phyloP scores from a whole-genome alignment of 768 basidiomycete genomes.

The Boletus reticuloceps region DNA sequence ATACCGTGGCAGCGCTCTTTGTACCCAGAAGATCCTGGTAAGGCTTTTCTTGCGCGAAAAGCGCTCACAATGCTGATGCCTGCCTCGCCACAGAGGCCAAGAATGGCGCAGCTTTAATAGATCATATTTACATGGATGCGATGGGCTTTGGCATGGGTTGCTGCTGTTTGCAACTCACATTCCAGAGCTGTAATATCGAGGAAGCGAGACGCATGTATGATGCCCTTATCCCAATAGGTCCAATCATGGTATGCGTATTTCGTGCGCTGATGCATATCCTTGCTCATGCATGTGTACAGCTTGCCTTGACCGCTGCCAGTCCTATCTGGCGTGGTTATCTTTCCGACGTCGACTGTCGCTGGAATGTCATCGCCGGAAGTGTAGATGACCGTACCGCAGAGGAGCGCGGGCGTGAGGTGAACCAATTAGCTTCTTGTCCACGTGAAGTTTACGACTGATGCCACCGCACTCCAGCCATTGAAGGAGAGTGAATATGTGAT shows the following conservation, averaged over 20 bases:
- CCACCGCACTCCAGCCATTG: slow-evolving; percentile 54
- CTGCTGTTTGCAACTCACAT: slow-evolving; percentile 95
- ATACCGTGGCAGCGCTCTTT: slow-evolving; percentile 84
- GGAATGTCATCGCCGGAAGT: slow-evolving; percentile 98
- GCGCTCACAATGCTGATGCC: slow-evolving; percentile 4
- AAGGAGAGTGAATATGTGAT: slow-evolving; percentile 73
- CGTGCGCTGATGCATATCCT: background rate
- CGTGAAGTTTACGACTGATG: slow-evolving; percentile 4
- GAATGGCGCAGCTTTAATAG: slow-evolving; percentile 79
- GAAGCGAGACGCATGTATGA: slow-evolving; percentile 95
- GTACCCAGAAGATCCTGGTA: slow-evolving; percentile 84
- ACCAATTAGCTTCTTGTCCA: slow-evolving; percentile 35
- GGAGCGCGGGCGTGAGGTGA: slow-evolving; percentile 76
- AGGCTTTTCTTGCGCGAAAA: slow-evolving; percentile 20
- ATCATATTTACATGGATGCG: slow-evolving; percentile 97
- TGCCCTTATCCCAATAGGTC: slow-evolving; percentile 91
- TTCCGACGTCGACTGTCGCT: slow-evolving; percentile 95
- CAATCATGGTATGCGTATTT: slow-evolving; percentile 73
- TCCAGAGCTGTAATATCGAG: slow-evolving; percentile 92
- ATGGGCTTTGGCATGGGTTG: slow-evolving; percentile 99
- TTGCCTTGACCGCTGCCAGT: slow-evolving; percentile 92
- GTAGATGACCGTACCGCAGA: slow-evolving; percentile 97
- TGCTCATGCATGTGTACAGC: slow-evolving; percentile 43
- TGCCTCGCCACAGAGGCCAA: slow-evolving; percentile 63
- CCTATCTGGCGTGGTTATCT: slow-evolving; percentile 94